A percentile compares a stretch with the other conserved stretches of the same genome.
These are phyloP conservation scores for Rhodomyrtus psidioides DNA, from an alignment of 441 rosid genomes.

Conservation along the genomic window DNA sequence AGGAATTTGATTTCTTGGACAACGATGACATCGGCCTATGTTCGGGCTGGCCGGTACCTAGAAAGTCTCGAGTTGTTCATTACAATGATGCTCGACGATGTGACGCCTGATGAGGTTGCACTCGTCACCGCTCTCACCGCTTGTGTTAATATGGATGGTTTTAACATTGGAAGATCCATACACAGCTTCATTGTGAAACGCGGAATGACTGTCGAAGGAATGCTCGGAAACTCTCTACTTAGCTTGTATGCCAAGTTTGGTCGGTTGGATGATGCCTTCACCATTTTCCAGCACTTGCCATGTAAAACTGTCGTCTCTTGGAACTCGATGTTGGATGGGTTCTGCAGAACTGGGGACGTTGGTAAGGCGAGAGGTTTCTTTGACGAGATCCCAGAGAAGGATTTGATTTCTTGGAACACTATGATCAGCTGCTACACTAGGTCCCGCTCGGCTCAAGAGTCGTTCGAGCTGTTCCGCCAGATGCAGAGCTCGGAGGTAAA, in stretches of 20 bases:
- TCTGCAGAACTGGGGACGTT: background rate
- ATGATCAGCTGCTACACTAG: background rate
- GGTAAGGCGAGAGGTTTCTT: background rate
- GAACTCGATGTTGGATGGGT: conserved; percentile 23
- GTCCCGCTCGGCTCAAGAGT: background rate
- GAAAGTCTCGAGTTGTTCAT: background rate
- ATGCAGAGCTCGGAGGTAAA: background rate
- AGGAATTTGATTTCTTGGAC: background rate
- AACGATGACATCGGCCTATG: conserved; percentile 16
- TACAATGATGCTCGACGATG: conserved; percentile 5
- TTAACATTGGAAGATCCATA: background rate
- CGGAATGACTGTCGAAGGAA: conserved; percentile 15
- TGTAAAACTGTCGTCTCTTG: conserved; percentile 6
- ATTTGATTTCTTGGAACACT: background rate
- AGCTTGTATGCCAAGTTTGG: background rate
- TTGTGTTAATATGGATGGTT: background rate
- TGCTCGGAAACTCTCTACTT: conserved; percentile 17
- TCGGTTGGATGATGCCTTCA: background rate
- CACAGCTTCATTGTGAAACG: background rate
- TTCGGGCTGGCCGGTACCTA: background rate
- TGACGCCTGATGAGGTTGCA: conserved; percentile 13
- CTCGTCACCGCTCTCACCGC: conserved; percentile 7
- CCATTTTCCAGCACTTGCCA: conserved; percentile 11
- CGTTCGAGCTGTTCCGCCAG: background rate
- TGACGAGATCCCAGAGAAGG: background rate